Evolutionary conservation across 495 filamentous ascomycete genomes (phyloP), one percentile per base, ranked within the genome.

Genomic region (Staphylotrichum tortipilum): DNA sequence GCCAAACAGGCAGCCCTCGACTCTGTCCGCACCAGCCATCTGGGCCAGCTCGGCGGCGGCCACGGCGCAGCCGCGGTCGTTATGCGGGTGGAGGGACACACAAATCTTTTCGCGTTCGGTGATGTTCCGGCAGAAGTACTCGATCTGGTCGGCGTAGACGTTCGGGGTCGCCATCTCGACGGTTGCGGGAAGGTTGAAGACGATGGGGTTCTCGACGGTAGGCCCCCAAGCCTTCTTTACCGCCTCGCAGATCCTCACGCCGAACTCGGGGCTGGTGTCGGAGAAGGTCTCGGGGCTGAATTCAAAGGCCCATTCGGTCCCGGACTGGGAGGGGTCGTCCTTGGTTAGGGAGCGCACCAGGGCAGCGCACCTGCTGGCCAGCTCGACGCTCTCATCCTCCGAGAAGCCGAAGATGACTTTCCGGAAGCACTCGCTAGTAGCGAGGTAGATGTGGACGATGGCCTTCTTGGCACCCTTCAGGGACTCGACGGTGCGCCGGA

Each of bases 231-330:
- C 90, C n/a, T 74, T 82, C 76, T 96, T 97, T 51, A 96, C 91
- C 22, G 90, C 90, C 65, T 95, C 86, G 64, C 92, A 98, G 28
- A 97, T 80, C 58, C 82, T 65, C 19, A 96, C 69, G 9, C 83
- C 86, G 62, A 85, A 96, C 22, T 91, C 89, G 10, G 85, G 82
- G 54, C 85, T 79, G 12, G 86, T 86, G 65, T 96, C 92, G 5
- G 88, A 94, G 74, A 97, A 98, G 11, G 87, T 94, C 75, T 98
- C 92, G 12, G 92, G 92, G 30, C 85, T 90, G 73, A 97, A 98
- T 67, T 97, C 91, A 59, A 89, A 95, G 28, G 82, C 81, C 92
- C 92, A 98, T 63, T 94, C 80, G 10, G 92, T 94, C 7, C 72
- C 84, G 1, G 76, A 68, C 41, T 79, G 78, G 12, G 75, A 71